Evolutionary conservation across 2,329 filamentous ascomycete genomes (phyloP).

Genomic region (Botrytis cinerea): DNA sequence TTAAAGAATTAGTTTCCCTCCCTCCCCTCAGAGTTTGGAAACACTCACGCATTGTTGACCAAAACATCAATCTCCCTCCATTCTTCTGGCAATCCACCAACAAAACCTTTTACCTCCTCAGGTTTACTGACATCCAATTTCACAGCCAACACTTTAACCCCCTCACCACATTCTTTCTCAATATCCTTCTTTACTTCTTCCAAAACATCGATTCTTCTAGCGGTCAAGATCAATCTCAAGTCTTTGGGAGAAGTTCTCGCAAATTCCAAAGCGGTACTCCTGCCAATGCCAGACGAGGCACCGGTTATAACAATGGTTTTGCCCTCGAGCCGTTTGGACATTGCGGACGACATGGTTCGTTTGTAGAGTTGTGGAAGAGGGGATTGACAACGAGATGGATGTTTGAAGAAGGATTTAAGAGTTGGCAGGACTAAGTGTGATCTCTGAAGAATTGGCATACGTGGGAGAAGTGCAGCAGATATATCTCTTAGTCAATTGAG

Average conservation of each 20-base stretch:
- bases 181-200: constrained; percentile 78
- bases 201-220: constrained; percentile 78
- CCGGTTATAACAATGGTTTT: constrained; percentile 93
- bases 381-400: not conserved
- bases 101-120: constrained; percentile 71
- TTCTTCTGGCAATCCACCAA: constrained; percentile 72
- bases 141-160: constrained; percentile 79
- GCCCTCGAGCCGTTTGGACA: constrained; percentile 81
- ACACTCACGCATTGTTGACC: constrained; percentile 89
- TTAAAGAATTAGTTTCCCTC: constrained; percentile 8
- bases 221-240: constrained; percentile 83
- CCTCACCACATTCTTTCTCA: constrained; percentile 70
- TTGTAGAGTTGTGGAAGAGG: constrained; percentile 9
- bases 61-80: constrained; percentile 84
- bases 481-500: not conserved
- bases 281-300: constrained; percentile 89
- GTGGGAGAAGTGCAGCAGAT: not conserved
- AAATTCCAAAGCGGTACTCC: constrained; percentile 83
- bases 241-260: constrained; percentile 78
- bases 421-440: not conserved
- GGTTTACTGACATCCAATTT: constrained; percentile 86
- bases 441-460: constrained; percentile 4
- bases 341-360: constrained; percentile 64
- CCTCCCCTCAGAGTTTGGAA: not conserved
- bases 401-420: constrained; percentile 9